These are phyloP conservation scores for Mortierella antarctica DNA, from an alignment of 192 early-diverging fungal species.

Conservation along the genomic window DNA sequence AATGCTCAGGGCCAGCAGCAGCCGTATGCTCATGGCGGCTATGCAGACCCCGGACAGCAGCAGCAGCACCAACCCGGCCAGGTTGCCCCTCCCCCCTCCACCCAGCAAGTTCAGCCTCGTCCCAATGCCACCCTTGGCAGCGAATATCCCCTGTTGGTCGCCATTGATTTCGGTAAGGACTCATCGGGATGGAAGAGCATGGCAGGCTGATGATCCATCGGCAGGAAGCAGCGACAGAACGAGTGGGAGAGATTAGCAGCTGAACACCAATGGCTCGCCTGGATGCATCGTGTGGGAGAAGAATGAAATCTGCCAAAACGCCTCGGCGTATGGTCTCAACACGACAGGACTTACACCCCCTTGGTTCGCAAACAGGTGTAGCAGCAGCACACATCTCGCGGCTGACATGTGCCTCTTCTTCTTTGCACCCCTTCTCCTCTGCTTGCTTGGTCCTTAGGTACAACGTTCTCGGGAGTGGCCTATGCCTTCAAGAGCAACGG, in stretches of 20 bases:
- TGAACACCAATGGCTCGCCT: no score
- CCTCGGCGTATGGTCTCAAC: no score
- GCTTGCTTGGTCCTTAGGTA: slow-evolving; percentile 13
- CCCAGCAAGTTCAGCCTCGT: slow-evolving; percentile 9
- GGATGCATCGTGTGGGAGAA: no score
- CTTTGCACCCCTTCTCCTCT: not conserved
- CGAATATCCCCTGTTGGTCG: slow-evolving; percentile 57
- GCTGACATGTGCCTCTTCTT: not conserved
- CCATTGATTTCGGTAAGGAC: slow-evolving; percentile 58
- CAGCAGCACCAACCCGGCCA: slow-evolving; percentile 17
- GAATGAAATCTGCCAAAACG: no score
- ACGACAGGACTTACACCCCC: no score
- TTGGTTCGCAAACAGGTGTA: no score
- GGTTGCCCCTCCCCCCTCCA: not conserved
- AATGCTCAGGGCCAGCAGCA: slow-evolving; percentile 14
- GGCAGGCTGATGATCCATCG: no score
- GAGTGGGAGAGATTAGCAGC: no score
- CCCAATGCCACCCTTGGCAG: slow-evolving; percentile 20
- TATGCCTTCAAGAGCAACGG: slow-evolving; percentile 60
- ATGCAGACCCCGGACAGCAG: slow-evolving; percentile 5
- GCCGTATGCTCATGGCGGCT: slow-evolving; percentile 5
- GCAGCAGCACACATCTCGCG: no score
- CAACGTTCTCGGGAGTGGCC: slow-evolving; percentile 59
- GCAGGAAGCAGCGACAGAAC: not conserved
- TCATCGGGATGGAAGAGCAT: not conserved